Percentiles rank a stretch among this genome's conserved stretches.
These are phyloP conservation scores for Xylariaceae sp. DNA, from an alignment of 2,329 filamentous ascomycete genomes.

Conservation along the genomic window DNA sequence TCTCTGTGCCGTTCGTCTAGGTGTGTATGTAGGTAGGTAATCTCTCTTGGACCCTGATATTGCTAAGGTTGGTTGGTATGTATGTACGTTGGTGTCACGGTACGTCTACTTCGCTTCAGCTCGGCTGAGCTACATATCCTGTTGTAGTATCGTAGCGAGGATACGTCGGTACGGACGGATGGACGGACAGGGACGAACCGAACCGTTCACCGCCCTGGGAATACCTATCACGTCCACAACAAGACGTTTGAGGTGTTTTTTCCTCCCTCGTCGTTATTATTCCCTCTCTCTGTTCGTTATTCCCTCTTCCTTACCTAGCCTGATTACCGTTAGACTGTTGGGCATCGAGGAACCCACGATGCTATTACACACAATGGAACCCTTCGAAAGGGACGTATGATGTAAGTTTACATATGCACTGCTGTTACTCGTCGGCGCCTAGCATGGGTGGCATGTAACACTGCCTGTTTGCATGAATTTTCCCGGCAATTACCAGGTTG, in stretches of 20 bases:
- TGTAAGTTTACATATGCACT: background rate
- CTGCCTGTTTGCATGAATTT: background rate
- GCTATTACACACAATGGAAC: background rate
- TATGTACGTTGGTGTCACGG: background rate
- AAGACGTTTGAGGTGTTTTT: slow-evolving; percentile 1
- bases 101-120: too few relatives aligned
- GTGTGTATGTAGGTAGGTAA: background rate
- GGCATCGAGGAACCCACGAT: background rate
- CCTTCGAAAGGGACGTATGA: background rate
- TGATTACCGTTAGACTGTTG: background rate
- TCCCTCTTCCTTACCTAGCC: background rate
- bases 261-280: background rate
- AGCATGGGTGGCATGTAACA: background rate
- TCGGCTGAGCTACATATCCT: too few relatives aligned
- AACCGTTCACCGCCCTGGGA: slow-evolving; percentile 15
- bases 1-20: background rate
- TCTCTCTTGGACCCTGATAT: too few relatives aligned
- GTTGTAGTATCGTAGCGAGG: background rate
- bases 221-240: slow-evolving; percentile 7
- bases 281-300: background rate
- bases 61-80: background rate
- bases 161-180: too few relatives aligned
- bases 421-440: background rate
- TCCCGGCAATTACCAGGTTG: background rate
- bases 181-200: background rate